Conservation (phyloP, 352 stramenopile genomes). For the Phytophthora syringae region DNA sequence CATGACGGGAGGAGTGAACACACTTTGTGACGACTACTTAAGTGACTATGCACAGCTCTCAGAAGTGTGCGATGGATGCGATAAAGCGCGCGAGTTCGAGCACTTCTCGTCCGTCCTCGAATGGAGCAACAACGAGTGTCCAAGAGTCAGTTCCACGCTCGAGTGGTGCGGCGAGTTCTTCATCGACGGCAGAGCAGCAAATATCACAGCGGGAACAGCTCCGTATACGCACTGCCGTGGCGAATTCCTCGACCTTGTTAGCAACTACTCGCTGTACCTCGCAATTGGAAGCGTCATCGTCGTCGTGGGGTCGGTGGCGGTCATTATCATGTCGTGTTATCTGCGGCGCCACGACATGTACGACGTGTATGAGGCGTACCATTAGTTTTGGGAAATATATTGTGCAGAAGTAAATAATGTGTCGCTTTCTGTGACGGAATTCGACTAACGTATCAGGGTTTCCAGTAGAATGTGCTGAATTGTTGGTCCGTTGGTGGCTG, state of each 20-base stretch:
- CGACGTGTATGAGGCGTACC: conserved; percentile 34
- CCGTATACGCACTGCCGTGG: conserved; percentile 57
- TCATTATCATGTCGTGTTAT: conserved; percentile 57
- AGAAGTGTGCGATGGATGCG: conserved; percentile 61
- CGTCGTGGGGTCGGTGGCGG: conserved; percentile 41
- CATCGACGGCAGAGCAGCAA: conserved; percentile 31
- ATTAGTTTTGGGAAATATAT: conserved; percentile 11
- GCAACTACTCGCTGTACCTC: conserved; percentile 44
- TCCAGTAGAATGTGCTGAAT: too few relatives aligned
- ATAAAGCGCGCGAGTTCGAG: conserved; percentile 55
- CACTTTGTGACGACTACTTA: conserved; percentile 57
- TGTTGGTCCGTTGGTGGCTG: conserved; percentile 21
- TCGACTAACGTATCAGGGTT: too few relatives aligned
- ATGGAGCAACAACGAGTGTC: conserved; percentile 81
- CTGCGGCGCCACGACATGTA: conserved; percentile 46
- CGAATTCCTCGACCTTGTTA: conserved; percentile 52
- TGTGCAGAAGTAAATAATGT: conserved; percentile 20
- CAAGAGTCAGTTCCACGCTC: conserved; percentile 48
- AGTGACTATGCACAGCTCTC: conserved; percentile 42
- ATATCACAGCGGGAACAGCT: conserved; percentile 36
- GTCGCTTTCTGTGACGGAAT: too few relatives aligned
- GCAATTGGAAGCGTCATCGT: conserved; percentile 51
- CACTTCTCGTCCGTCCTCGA: conserved; percentile 76
- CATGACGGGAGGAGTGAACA: conserved; percentile 57
- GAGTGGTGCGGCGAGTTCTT: conserved; percentile 75